phyloP scores from a whole-genome alignment of 257 asterid genomes.

The Euphrasia confusa region DNA sequence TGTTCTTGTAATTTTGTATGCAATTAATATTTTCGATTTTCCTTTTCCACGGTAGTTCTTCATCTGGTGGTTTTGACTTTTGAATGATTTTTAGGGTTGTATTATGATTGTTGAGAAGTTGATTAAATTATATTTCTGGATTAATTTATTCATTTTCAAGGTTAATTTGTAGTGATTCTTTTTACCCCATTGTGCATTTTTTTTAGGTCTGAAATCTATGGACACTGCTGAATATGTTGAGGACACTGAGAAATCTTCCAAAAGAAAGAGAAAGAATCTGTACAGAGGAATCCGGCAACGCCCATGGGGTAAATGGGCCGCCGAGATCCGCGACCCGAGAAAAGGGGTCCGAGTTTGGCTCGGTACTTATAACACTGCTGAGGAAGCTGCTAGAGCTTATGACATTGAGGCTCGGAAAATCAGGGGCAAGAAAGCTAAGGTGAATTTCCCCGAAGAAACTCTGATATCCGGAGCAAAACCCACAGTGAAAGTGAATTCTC shows the following conservation, averaged over 20 bases:
- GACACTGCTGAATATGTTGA: neutral
- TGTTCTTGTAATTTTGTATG: neutral
- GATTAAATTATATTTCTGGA: neutral
- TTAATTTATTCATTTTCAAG: neutral
- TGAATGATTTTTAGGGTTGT: neutral
- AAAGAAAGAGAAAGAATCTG: slow-evolving; percentile 65
- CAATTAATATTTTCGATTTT: neutral
- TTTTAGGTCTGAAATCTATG: neutral
- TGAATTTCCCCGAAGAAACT: neutral
- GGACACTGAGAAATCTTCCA: slow-evolving; percentile 52
- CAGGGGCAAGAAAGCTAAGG: slow-evolving; percentile 2
- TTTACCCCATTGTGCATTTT: neutral
- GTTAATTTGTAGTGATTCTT: neutral
- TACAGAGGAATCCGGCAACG: slow-evolving; percentile 91
- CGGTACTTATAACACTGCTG: slow-evolving; percentile 78
- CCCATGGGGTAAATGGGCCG: slow-evolving; percentile 99
- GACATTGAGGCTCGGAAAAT: neutral
- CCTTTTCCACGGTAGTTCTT: neutral
- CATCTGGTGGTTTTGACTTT: neutral
- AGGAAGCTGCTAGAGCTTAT: slow-evolving; percentile 3
- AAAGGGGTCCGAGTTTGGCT: slow-evolving; percentile 98
- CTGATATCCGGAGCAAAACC: neutral
- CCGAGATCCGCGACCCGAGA: slow-evolving; percentile 92
- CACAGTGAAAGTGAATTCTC: neutral
- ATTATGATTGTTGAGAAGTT: neutral